Conservation (phyloP, 805 yeast species). For the Torulaspora maleeae region DNA sequence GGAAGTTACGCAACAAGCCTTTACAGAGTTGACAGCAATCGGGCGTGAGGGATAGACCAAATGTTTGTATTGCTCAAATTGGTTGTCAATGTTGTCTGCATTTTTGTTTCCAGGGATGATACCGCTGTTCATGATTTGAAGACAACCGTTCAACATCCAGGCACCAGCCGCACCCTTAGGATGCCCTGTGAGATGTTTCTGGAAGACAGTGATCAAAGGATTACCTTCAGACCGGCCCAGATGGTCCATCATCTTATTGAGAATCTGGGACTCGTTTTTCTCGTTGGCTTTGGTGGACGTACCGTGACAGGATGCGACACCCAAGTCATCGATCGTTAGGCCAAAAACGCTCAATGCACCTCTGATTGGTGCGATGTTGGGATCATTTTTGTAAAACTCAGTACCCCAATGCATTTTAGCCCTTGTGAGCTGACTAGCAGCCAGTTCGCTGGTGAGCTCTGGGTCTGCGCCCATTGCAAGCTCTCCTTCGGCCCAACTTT, state of each 20-base stretch:
- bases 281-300: conserved; percentile 97
- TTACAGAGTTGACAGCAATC: conserved; percentile 83
- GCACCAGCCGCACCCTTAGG: conserved; percentile 99
- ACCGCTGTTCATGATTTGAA: conserved; percentile 82
- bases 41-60: conserved; percentile 85
- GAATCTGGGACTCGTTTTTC: conserved; percentile 84
- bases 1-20: conserved; percentile 89
- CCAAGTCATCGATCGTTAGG: conserved; percentile 81
- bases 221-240: conserved; percentile 90
- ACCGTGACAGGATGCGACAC: conserved; percentile 94
- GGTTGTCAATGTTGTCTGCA: conserved; percentile 84
- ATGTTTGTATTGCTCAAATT: conserved; percentile 68
- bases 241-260: conserved; percentile 82
- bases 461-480: conserved; percentile 7
- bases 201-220: conserved; percentile 90
- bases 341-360: conserved; percentile 90
- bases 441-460: conserved; percentile 63
- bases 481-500: conserved; percentile 64
- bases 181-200: conserved; percentile 93
- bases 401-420: conserved; percentile 89
- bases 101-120: conserved; percentile 93
- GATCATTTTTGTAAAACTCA: conserved; percentile 76
- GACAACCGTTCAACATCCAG: conserved; percentile 96
- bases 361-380: conserved; percentile 86
- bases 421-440: conserved; percentile 69